Percentiles rank a stretch among this genome's conserved stretches.
These are phyloP conservation scores for Sphaerobolus stellatus DNA, from an alignment of 1,284 basidiomycete genomes.

Conservation along the genomic window DNA sequence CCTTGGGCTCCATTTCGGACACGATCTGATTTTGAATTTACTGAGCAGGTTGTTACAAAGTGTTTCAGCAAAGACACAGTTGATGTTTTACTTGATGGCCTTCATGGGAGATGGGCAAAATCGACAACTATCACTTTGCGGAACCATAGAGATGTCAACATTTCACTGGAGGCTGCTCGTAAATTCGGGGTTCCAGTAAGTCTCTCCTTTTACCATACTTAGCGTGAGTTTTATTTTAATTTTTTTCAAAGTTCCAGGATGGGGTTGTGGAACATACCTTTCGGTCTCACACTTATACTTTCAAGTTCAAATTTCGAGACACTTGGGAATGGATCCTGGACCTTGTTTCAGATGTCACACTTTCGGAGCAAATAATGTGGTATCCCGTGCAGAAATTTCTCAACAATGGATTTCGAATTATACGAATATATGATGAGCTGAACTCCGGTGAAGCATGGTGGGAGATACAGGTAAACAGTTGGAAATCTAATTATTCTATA, in stretches of 20 bases:
- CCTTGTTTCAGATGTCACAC: not conserved
- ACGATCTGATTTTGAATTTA: not conserved
- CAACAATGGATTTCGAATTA: not conserved
- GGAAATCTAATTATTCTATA: not conserved
- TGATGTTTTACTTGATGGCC: not conserved
- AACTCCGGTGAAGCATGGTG: constrained; percentile 28
- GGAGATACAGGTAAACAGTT: constrained; percentile 22
- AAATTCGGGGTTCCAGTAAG: not conserved
- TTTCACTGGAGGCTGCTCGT: not conserved
- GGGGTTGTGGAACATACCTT: not conserved
- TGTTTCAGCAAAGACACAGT: not conserved
- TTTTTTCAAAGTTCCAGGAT: not conserved
- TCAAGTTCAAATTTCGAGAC: not conserved
- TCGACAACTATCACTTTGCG: not conserved
- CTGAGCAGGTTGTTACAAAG: not conserved
- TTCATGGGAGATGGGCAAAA: not conserved
- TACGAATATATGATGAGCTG: constrained; percentile 24
- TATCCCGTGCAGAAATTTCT: not conserved
- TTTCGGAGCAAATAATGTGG: not conserved
- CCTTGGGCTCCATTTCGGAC: not conserved
- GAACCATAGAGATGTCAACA: not conserved
- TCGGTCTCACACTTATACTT: not conserved
- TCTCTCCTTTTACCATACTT: not conserved
- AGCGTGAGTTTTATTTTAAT: not conserved
- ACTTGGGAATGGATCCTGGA: not conserved